phyloP scores from a whole-genome alignment of 331 rosid species.

The Malus hybrid region DNA sequence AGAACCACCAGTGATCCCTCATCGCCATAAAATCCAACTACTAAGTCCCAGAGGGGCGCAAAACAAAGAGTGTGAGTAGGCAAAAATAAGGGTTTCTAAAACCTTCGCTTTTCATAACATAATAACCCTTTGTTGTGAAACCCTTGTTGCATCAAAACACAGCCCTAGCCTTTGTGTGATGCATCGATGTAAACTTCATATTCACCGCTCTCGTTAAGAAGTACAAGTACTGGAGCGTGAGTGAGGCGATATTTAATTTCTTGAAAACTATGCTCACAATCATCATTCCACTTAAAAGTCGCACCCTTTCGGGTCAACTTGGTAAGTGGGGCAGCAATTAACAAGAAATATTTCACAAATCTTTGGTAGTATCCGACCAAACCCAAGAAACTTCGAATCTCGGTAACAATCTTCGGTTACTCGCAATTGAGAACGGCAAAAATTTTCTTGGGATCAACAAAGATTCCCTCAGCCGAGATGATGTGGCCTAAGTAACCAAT shows the following conservation, averaged over 20 bases:
- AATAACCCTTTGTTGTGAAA: too few species aligned
- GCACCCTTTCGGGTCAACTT: too few species aligned
- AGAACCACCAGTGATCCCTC: too few species aligned
- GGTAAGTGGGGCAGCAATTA: background rate
- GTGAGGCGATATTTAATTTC: background rate
- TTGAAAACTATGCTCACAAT: background rate
- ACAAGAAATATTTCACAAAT: background rate
- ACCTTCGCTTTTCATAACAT: too few species aligned
- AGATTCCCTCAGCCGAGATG: background rate
- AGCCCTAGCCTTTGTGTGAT: background rate
- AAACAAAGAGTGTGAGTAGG: too few species aligned
- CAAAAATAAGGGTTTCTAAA: too few species aligned
- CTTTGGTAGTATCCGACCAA: background rate
- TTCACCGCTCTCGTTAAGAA: background rate
- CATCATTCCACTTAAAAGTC: background rate
- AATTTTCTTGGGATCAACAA: background rate
- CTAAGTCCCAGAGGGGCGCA: rapidly evolving
- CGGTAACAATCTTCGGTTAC: background rate
- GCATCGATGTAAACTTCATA: background rate
- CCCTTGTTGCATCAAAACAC: too few species aligned
- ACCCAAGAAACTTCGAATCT: background rate
- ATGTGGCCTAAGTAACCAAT: background rate
- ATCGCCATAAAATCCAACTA: too few species aligned
- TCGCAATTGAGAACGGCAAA: background rate
- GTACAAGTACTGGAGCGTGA: background rate